Conservation (phyloP, 805 yeast species). For the Torulaspora quercuum region DNA sequence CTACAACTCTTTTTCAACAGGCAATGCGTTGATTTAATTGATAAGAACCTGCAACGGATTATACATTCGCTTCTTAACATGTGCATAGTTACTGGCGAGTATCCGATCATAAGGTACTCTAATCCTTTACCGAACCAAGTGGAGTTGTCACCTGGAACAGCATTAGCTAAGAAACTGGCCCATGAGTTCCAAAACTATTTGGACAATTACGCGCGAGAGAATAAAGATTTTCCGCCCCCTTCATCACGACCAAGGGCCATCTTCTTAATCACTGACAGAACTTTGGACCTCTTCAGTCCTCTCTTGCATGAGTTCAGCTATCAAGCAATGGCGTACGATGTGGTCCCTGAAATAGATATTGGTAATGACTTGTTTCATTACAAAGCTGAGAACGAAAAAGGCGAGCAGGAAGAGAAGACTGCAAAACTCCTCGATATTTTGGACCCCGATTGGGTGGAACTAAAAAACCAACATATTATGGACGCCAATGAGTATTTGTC, state of each 20-base stretch:
- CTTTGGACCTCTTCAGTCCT: constrained; percentile 80
- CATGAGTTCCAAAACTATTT: constrained; percentile 62
- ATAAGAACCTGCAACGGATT: constrained; percentile 52
- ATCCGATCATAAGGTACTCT: constrained; percentile 76
- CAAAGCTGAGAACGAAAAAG: constrained; percentile 52
- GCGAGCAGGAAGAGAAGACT: constrained; percentile 41
- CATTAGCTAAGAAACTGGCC: constrained; percentile 69
- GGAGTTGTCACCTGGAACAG: constrained; percentile 50
- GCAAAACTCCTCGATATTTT: constrained; percentile 50
- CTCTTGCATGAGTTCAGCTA: constrained; percentile 85
- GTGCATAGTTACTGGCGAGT: constrained; percentile 79
- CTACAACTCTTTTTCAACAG: constrained; percentile 70
- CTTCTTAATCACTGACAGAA: constrained; percentile 74
- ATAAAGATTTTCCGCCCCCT: constrained; percentile 58
- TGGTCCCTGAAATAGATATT: constrained; percentile 45
- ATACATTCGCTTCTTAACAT: constrained; percentile 66
- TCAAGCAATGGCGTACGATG: constrained; percentile 88
- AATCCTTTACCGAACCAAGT: constrained; percentile 49
- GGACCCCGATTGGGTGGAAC: constrained; percentile 68
- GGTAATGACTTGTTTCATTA: constrained; percentile 50
- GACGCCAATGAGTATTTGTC: constrained; percentile 64
- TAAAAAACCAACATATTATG: constrained; percentile 72
- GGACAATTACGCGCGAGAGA: constrained; percentile 68
- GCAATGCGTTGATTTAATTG: constrained; percentile 58
- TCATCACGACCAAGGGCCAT: constrained; percentile 65